Conservation (phyloP, 2,329 filamentous ascomycete species). For the Lizonia empirigonia region DNA sequence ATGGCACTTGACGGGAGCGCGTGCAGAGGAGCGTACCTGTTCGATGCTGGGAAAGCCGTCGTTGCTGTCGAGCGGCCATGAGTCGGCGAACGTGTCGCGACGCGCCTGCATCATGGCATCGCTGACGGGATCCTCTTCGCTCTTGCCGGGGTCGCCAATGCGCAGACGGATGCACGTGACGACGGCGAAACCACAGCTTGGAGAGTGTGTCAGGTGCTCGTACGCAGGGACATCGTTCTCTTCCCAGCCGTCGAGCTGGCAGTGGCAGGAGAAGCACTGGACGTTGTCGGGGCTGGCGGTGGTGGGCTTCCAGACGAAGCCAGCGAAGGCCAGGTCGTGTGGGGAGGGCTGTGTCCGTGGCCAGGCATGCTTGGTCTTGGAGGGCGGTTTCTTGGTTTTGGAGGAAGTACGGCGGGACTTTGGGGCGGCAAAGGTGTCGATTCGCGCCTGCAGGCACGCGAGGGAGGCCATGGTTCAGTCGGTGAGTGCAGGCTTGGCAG, state of each 20-base stretch:
- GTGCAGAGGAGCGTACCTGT: constrained; percentile 62
- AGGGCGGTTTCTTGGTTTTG: constrained; percentile 60
- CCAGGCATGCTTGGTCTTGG: constrained; percentile 62
- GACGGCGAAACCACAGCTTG: constrained; percentile 86
- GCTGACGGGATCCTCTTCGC: constrained; percentile 75
- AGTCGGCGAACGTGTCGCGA: constrained; percentile 78
- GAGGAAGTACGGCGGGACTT: constrained; percentile 74
- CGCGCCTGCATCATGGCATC: constrained; percentile 76
- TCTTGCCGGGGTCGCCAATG: constrained; percentile 65
- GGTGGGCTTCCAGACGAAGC: constrained; percentile 86
- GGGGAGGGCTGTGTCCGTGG: constrained; percentile 73
- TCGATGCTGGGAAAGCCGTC: constrained; percentile 54
- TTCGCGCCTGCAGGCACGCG: constrained; percentile 73
- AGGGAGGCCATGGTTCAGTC: constrained; percentile 48
- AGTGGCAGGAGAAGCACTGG: constrained; percentile 83
- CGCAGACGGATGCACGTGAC: constrained; percentile 60
- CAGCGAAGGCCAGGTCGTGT: constrained; percentile 81
- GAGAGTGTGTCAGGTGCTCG: constrained; percentile 85
- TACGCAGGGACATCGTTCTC: constrained; percentile 78
- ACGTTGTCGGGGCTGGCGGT: constrained; percentile 82
- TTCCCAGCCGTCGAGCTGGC: constrained; percentile 91
- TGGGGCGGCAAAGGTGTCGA: constrained; percentile 76
- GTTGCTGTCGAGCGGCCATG: constrained; percentile 79
- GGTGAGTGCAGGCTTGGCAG: too few relatives aligned
- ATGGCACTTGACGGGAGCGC: constrained; percentile 62